Conservation (phyloP, 352 stramenopile species). For the Pythium sp. region DNA sequence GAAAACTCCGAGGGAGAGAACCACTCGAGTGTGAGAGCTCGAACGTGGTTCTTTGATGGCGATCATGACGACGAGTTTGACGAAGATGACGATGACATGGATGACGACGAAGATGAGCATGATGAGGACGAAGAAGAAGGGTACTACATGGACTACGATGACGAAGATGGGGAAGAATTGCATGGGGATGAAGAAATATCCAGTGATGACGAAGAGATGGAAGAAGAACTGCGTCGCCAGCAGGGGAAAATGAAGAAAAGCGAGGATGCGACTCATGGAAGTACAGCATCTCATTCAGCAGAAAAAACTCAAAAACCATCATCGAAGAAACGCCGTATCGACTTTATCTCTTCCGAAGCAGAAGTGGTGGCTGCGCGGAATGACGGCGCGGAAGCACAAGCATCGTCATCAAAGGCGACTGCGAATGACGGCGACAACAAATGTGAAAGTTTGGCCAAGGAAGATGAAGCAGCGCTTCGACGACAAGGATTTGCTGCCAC, state of each 20-base stretch:
- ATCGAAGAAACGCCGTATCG: constrained; percentile 28
- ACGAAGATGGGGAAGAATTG: constrained; percentile 37
- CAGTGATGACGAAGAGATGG: constrained; percentile 35
- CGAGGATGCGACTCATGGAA: background rate
- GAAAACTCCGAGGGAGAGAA: constrained; percentile 50
- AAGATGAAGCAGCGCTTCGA: constrained; percentile 16
- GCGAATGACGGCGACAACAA: background rate
- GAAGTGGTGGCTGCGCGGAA: constrained; percentile 23
- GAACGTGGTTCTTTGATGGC: constrained; percentile 42
- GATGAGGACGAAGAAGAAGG: constrained; percentile 50
- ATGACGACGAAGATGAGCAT: constrained; percentile 56
- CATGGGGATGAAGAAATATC: constrained; percentile 27
- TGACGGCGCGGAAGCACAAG: constrained; percentile 2
- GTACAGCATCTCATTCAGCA: background rate
- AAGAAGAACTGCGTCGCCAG: constrained; percentile 12
- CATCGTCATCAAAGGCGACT: background rate
- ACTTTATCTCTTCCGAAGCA: constrained; percentile 34
- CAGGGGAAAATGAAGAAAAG: background rate
- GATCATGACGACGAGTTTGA: constrained; percentile 44
- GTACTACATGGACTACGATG: constrained; percentile 55
- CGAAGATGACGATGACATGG: constrained; percentile 45
- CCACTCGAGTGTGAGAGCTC: constrained; percentile 18
- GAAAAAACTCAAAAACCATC: background rate
- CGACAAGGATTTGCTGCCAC: constrained; percentile 26
- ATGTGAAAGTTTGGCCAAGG: constrained; percentile 1